Conservation (phyloP, 179 eudicot genomes). For the Amaranthus tricolor region DNA sequence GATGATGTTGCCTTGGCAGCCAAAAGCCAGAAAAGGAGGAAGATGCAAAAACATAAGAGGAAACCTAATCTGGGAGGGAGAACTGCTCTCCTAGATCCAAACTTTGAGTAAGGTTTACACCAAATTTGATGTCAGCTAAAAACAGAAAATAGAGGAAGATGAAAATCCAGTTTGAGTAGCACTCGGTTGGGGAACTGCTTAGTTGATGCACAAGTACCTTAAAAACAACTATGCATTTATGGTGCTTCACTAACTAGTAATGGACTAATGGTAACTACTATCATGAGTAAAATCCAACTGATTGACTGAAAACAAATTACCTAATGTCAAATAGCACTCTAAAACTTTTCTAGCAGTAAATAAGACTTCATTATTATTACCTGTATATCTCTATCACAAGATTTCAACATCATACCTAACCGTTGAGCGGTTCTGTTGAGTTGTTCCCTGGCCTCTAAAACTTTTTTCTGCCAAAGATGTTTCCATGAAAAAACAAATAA, state of each 20-base stretch:
- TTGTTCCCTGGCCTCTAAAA: conserved; percentile 76
- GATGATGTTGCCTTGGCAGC: conserved; percentile 8
- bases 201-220: neutral
- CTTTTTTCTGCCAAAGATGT: conserved; percentile 64
- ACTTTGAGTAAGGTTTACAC: too few species aligned
- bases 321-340: neutral
- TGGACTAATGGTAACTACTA: neutral
- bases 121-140: neutral
- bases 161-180: neutral
- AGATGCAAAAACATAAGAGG: neutral
- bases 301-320: neutral
- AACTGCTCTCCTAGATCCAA: neutral
- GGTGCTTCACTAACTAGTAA: conserved; percentile 7
- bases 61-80: neutral
- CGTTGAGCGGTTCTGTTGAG: conserved; percentile 79
- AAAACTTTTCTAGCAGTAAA: neutral
- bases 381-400: conserved; percentile 78
- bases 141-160: neutral
- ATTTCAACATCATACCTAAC: conserved; percentile 67
- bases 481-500: neutral
- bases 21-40: neutral
- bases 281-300: neutral
- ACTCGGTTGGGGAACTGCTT: neutral
- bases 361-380: conserved; percentile 31
- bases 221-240: neutral